Evolutionary conservation across 1,284 basidiomycete species (phyloP).

Genomic region (Xerocomus cyaneibrunnescens): DNA sequence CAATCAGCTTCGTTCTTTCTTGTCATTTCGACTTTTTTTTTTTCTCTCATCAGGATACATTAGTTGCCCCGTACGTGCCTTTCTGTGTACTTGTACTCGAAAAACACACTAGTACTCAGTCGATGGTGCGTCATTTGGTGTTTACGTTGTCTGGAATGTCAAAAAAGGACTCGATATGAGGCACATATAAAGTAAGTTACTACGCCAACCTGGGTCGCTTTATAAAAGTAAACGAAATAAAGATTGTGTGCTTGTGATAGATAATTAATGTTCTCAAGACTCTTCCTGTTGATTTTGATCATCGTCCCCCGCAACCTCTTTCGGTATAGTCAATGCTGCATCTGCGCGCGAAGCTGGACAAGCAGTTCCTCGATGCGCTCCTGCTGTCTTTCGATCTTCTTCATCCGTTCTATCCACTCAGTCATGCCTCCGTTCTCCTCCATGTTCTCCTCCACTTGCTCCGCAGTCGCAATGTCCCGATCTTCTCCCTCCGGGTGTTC

Average conservation of each 20-base stretch:
- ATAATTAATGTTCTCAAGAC: background rate
- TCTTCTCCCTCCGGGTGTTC: constrained; percentile 23
- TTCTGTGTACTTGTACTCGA: constrained; percentile 19
- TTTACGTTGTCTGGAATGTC: background rate
- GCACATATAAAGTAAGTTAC: background rate
- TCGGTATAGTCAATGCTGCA: constrained; percentile 15
- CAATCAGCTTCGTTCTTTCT: constrained; percentile 15
- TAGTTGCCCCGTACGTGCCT: background rate
- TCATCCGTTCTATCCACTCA: constrained; percentile 45
- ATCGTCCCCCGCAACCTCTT: background rate
- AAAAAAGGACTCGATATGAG: constrained; percentile 5
- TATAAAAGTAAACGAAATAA: background rate
- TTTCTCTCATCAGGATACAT: constrained; percentile 8
- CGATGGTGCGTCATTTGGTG: background rate
- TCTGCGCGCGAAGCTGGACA: constrained; percentile 20
- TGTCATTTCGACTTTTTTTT: background rate
- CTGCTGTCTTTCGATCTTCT: constrained; percentile 61
- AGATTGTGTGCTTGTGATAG: background rate
- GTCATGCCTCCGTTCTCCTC: constrained; percentile 25
- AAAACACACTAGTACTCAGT: constrained; percentile 9
- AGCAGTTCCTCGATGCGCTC: constrained; percentile 64
- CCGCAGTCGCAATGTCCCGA: constrained; percentile 39
- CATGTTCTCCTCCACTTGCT: constrained; percentile 41
- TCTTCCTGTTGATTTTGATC: background rate
- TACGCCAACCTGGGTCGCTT: background rate